A percentile compares a stretch with the other conserved stretches of the same genome.
Evolutionary conservation across 441 rosid species (phyloP).

Genomic region (Cnidoscolus chayamansa): DNA sequence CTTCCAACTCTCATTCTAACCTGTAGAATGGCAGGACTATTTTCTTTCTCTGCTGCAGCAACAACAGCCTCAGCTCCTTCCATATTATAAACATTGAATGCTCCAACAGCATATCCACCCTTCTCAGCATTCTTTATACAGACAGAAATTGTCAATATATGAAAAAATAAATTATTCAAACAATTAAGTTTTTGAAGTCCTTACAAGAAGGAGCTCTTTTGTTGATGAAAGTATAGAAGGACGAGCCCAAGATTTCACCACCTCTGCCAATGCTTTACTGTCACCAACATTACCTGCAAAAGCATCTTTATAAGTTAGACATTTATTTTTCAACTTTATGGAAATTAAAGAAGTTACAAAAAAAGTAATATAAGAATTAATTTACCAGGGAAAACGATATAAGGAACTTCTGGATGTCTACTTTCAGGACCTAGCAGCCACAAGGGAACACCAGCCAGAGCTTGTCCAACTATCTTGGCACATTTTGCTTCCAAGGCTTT

Average conservation of each 20-base stretch:
- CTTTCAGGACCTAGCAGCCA: conserved; percentile 98
- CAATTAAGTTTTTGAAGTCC: conserved; percentile 24
- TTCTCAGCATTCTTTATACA: conserved; percentile 67
- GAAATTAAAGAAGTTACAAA: conserved; percentile 6
- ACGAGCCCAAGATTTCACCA: conserved; percentile 86
- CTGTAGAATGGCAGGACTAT: conserved; percentile 94
- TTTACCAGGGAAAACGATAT: conserved; percentile 94
- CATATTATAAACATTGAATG: conserved; percentile 91
- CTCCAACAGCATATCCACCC: conserved; percentile 92
- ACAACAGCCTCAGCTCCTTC: conserved; percentile 95
- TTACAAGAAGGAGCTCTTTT: conserved; percentile 71
- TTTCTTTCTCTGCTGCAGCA: conserved; percentile 95
- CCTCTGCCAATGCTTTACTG: conserved; percentile 70
- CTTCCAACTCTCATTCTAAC: conserved; percentile 28
- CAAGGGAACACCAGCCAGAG: conserved; percentile 92
- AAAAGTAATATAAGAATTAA: conserved; percentile 7
- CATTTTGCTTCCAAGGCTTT: conserved; percentile 86
- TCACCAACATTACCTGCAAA: conserved; percentile 86
- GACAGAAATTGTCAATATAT: conserved; percentile 28
- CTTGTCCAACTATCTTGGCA: conserved; percentile 89
- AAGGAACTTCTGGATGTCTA: conserved; percentile 95
- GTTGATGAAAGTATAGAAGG: conserved; percentile 60
- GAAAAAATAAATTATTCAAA: conserved; percentile 16
- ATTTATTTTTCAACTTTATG: conserved; percentile 11
- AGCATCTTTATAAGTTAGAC: conserved; percentile 12